Evolutionary conservation across 2,329 filamentous ascomycete genomes (phyloP).

Genomic region (Helotiales sp.): DNA sequence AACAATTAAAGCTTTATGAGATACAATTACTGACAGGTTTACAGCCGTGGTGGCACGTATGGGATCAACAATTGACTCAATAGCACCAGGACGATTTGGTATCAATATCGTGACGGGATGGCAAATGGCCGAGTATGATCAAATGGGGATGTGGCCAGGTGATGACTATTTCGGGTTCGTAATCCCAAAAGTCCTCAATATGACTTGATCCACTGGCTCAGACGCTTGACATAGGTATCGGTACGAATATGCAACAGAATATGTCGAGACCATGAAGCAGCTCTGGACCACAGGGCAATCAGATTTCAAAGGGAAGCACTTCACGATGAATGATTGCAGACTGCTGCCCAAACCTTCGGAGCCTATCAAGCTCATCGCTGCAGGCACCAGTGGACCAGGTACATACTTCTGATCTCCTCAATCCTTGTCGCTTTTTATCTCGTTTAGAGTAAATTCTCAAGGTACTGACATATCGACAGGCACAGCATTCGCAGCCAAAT

Average conservation of each 20-base stretch:
- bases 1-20: no score
- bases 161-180: slow-evolving; percentile 32
- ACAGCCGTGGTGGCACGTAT: no score
- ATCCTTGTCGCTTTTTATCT: not conserved
- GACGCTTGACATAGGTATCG: slow-evolving; percentile 22
- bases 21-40: no score
- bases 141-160: slow-evolving; percentile 37
- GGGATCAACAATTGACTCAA: slow-evolving; percentile 35
- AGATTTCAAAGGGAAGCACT: slow-evolving; percentile 34
- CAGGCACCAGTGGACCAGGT: slow-evolving; percentile 14
- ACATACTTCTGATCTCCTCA: no score
- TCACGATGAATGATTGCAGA: slow-evolving; percentile 36
- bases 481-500: slow-evolving; percentile 30
- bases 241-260: slow-evolving; percentile 35
- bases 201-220: not conserved
- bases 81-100: slow-evolving; percentile 35
- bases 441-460: no score
- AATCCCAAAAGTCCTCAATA: not conserved
- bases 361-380: slow-evolving; percentile 31
- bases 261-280: slow-evolving; percentile 35
- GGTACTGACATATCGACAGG: no score
- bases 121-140: slow-evolving; percentile 36
- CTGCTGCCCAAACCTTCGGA: slow-evolving; percentile 19
- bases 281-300: slow-evolving; percentile 32
- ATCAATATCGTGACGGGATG: slow-evolving; percentile 38